Base-by-base conservation (phyloP, 1,284 basidiomycete genomes). In the Marasmius tenuissimus region DNA sequence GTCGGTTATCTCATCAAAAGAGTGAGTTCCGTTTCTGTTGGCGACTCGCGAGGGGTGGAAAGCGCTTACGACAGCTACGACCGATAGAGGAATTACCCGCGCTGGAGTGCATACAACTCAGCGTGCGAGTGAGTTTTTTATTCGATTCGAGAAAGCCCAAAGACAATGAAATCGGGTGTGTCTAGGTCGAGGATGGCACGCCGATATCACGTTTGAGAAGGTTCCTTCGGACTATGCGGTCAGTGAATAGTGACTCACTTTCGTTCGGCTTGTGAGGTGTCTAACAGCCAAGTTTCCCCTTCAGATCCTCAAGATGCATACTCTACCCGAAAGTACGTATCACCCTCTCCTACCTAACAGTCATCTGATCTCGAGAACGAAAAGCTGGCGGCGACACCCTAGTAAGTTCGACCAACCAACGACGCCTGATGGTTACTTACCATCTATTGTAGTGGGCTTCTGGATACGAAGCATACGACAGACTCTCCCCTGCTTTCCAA, bases 131-230 rank as follows among this genome's bases (percentile, higher is more conserved):
- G 45, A 22, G 62, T 4, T 48, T 16, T 14, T 7, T 12, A 50
- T 7, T n/a, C n/a, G 27, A 27, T 27, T 27, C 4, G 27, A 27
- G 27, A 27, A 27, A 2, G 27, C 27, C 27, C 27, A 27, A 27
- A 27, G 27, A 27, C 4, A 4, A 2, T 27, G 4, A 27, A 20
- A 35, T 27, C 2, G 16, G 11, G 10, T 38, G 33, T 6, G 40
- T 34, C 4, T 27, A 63, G 62, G 62, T 47, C 72, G 69, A 51
- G 80, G 77, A n/a, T 84, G 81, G 82, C 83, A 85, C 65, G 71
- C 84, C 0, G 89, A 92, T 72, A 88, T 91, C 68, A 87, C 87
- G 0, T 92, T 91, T 67, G 90, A 92, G 71, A 77, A 73, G 6
- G 78, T 87, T 1, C 89, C 89, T 0, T 82, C 85, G 0, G 87